Base-by-base conservation (phyloP, 495 filamentous ascomycete species). In the Penicillium robsamsonii region DNA sequence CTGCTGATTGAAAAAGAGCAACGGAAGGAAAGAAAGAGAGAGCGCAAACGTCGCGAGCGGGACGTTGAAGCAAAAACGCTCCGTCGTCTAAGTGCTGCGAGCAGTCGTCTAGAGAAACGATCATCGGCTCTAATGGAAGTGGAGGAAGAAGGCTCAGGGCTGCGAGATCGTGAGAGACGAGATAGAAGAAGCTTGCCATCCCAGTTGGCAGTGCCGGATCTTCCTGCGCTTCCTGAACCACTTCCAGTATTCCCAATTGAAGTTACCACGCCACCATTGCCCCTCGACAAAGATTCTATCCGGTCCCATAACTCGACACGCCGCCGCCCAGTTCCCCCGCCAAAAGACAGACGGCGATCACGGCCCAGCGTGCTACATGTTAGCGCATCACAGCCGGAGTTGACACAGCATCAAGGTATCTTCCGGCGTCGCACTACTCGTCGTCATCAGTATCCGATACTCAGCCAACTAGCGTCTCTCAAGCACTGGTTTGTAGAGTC, bases 1-100 rank as follows among this genome's bases (percentile, higher is more conserved):
- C 72, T 98, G 24, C 71, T 97, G 55, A 88, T 97, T 49, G 94
- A 97, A 66, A 97, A 97, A 69, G 94, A 98, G 66, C 88, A 95
- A 69, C 83, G 92, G 4, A 98, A 97, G 69, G 88, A 91, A 57
- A 80, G 77, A 54, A 85, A 92, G 57, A 79, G 89, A 59, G 92
- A 97, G 60, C 82, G 85, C 44, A 96, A 91, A 65, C 85, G 95
- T 33, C 90, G 81, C 64, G 92, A 97, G 67, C 83, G 82, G 51
- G 92, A 96, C 59, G 80, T 79, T 15, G 93, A 96, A 63, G 86
- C 85, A 42, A 87, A 92, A 70, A 89, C 81, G 61, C 79, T 91
- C 12, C 82, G 90, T 53, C 86, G 94, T 30, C 78, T 96, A 31
- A 96, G 91, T 57, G 89, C 87, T 57, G 89, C 91, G 0, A 96